These are phyloP conservation scores for Lonicera japonica DNA, from an alignment of 129 eudicot species.

Conservation along the genomic window DNA sequence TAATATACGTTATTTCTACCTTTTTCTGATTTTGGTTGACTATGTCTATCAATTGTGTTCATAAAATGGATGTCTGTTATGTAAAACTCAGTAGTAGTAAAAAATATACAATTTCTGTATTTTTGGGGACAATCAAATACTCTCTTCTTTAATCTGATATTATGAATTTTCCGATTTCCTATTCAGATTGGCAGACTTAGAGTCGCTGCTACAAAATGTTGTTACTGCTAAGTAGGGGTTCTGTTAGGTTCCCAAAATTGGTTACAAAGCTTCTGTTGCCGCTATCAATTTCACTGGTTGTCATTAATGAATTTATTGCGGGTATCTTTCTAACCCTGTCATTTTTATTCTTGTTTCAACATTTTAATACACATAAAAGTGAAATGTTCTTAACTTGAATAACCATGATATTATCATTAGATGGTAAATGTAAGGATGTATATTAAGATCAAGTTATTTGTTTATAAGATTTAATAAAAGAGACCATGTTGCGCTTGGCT, in stretches of 20 bases:
- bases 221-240: constrained; percentile 31
- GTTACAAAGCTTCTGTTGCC: background rate
- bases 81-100: no score
- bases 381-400: background rate
- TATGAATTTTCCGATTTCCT: background rate
- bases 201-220: constrained; percentile 55
- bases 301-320: background rate
- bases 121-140: no score
- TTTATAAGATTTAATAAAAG: no score
- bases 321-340: background rate
- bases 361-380: background rate
- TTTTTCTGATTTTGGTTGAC: no score
- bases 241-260: background rate
- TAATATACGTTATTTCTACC: no score
- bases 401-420: background rate
- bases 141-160: background rate
- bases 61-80: no score
- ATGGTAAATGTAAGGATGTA: background rate
- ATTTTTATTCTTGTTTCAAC: background rate
- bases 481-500: background rate
- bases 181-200: constrained; percentile 73
- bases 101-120: no score
- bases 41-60: no score
- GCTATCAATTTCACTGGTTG: background rate
- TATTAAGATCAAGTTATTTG: background rate